Conservation (phyloP, 257 asterid genomes). For the Penstemon newberryi region DNA sequence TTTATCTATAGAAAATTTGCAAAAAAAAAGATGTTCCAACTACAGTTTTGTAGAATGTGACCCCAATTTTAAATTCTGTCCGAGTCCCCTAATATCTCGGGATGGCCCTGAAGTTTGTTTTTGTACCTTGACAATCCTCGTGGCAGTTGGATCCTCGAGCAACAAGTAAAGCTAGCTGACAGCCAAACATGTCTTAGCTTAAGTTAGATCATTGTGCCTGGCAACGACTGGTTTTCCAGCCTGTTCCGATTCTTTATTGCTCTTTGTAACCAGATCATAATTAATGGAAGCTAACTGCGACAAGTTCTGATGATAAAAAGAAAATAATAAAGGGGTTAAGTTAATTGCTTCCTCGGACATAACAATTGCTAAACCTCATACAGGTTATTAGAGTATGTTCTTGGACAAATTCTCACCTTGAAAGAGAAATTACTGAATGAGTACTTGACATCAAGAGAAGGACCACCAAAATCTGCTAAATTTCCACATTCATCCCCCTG, state of each 20-base stretch:
- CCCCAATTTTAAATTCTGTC: no score
- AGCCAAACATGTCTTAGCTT: no score
- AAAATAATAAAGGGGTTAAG: not conserved
- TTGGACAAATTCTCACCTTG: conserved; percentile 52
- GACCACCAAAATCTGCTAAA: conserved; percentile 67
- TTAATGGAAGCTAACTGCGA: conserved; percentile 86
- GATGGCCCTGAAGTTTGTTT: no score
- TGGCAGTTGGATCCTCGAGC: no score
- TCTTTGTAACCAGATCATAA: conserved; percentile 69
- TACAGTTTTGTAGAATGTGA: no score
- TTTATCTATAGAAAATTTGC: no score
- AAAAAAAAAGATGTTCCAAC: no score
- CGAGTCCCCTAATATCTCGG: no score
- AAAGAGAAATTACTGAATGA: conserved; percentile 94
- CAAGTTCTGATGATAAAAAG: conserved; percentile 56
- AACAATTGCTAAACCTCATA: not conserved
- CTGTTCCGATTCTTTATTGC: conserved; percentile 51
- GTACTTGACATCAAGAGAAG: conserved; percentile 56
- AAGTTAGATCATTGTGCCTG: not conserved
- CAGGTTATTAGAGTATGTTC: not conserved
- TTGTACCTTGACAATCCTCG: no score
- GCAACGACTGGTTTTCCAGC: conserved; percentile 30
- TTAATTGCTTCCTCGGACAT: conserved; percentile 11
- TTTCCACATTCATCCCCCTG: conserved; percentile 89
- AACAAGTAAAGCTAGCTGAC: no score